Base-by-base conservation (phyloP, 768 basidiomycete species). In the Mycena floridula region DNA sequence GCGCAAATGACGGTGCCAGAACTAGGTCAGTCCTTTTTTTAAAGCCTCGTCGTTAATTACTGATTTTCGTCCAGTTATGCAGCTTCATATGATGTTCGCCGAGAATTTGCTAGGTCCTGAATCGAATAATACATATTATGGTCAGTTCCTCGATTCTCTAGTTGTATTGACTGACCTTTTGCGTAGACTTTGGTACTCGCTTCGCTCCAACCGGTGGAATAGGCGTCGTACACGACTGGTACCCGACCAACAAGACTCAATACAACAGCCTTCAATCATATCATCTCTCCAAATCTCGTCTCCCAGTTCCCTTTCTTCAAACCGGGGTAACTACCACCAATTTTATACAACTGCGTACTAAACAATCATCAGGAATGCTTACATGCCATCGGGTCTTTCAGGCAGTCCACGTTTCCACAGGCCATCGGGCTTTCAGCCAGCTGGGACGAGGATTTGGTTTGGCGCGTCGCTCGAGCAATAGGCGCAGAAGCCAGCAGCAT, bases 331-430 rank as follows among this genome's bases (percentile, higher is more conserved):
- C n/a, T n/a, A n/a, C n/a, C n/a, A n/a, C n/a, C n/a, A n/a, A n/a
- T n/a, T n/a, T n/a, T n/a, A n/a, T n/a, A n/a, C n/a, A n/a, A n/a
- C n/a, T n/a, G n/a, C n/a, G n/a, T n/a, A n/a, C n/a, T n/a, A n/a
- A n/a, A n/a, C n/a, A n/a, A n/a, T n/a, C n/a, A n/a, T n/a, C n/a
- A n/a, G n/a, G 57, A 59, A 48, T 59, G 57, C 41, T 43, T 55
- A 18, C 57, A 59, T 42, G 57, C 55, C 18, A 54, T 59, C 3
- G 55, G 55, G 9, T 59, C 57, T 2, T 59, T 52, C 51, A 45
- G 39, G 28, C 55, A 56, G 49, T 52, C 50, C 39, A 54, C 56
- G 52, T 59, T 59, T 44, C 57, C 57, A 12, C 55, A 56, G 43
- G 40, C 47, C 20, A 56, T 59, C 37, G 57, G 50, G 0, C 18